A percentile compares a stretch with the other conserved stretches of the same genome.
phyloP scores from a whole-genome alignment of 345 rosid species.

The Boechera retrofracta region DNA sequence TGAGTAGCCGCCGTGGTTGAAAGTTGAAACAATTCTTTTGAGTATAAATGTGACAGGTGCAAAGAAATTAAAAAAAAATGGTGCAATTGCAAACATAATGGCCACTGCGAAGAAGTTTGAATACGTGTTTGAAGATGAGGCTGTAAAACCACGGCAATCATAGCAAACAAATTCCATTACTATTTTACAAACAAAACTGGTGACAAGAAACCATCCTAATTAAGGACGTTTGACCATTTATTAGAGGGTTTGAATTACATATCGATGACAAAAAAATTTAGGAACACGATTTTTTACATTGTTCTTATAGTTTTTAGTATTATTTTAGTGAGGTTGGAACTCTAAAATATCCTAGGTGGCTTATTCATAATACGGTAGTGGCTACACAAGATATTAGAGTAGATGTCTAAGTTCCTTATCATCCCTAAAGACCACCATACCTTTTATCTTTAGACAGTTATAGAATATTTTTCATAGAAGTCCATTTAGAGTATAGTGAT shows the following conservation, averaged over 20 bases:
- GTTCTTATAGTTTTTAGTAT: not conserved
- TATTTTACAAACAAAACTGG: not conserved
- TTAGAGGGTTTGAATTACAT: not conserved
- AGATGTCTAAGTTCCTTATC: not conserved
- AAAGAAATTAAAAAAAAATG: not conserved
- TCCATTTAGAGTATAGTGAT: not conserved
- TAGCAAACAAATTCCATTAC: not conserved
- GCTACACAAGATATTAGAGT: not conserved
- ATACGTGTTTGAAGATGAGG: not conserved
- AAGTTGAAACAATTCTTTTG: not conserved
- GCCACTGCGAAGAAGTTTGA: not conserved
- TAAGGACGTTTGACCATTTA: not conserved
- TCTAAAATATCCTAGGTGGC: not conserved
- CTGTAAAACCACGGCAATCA: not conserved
- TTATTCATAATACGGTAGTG: not conserved
- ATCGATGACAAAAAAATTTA: not conserved
- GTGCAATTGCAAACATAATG: not conserved
- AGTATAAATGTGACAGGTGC: constrained; percentile 3
- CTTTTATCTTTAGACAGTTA: not conserved
- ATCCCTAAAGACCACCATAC: not conserved
- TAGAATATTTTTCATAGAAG: not conserved
- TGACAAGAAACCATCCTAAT: not conserved
- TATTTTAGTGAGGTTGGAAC: not conserved
- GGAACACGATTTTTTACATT: not conserved
- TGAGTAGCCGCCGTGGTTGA: constrained; percentile 30